Evolutionary conservation across 495 filamentous ascomycete species (phyloP), one percentile per base, ranked within the genome.

Genomic region (Penicillium simplicissimum): DNA sequence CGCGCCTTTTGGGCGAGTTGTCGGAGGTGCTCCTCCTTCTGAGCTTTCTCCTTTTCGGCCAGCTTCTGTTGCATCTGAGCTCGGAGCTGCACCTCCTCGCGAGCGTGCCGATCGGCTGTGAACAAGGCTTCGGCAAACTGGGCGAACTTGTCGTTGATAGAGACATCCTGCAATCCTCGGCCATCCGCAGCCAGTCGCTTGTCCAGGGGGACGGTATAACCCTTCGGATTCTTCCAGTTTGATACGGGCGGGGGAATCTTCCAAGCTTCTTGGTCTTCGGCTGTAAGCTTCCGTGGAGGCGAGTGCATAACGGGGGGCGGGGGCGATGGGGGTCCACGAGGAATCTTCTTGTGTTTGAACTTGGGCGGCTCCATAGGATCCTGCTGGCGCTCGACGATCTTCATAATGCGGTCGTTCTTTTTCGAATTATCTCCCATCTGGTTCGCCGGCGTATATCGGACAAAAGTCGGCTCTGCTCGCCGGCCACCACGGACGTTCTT

Each of bases 211-310:
- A 99, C 92, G 0, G 95, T 99, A 67, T 97, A 99, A 69, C 95
- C 95, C 77, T 97, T 97, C 0, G 94, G 91, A 68, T 99, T 99
- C 84, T 99, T 99, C 95, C 95, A 99, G 72, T 97, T 96, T 15
- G 91, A 96, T 3, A 99, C 89, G 0, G 96, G 89, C 0, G 95
- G 94, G 1, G 95, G 93, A 36, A 98, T 96, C 61, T 87, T 91
- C 95, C 95, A 98, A 14, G 89, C 90, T 74, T 97, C 95, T 76
- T 98, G 96, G 66, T 99, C 95, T 72, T 94, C 94, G 11, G 95
- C 95, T 0, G 96, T 98, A 25, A 98, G 83, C 73, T 98, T 98
- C 60, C 95, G 81, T 2, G 95, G 93, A 19, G 95, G 95, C 4
- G 92, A 96, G 67, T 97, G 96, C 87, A 99, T 91, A 43, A 99